phyloP scores from a whole-genome alignment of 169 alveolate species.

The Toxoplasma gondii region DNA sequence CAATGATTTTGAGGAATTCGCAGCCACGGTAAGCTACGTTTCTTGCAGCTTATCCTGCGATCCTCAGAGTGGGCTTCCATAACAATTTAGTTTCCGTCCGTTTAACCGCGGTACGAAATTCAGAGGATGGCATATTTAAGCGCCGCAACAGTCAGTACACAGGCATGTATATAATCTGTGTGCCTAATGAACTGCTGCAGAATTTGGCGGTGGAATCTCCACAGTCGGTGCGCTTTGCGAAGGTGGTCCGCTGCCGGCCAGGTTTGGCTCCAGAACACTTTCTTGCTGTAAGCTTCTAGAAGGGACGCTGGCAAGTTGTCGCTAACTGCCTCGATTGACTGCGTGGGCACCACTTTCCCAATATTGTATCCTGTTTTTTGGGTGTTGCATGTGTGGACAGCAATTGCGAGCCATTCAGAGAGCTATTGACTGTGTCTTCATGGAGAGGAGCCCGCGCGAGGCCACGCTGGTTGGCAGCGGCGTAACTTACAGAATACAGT shows the following conservation, averaged over 20 bases:
- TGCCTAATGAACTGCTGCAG: background rate
- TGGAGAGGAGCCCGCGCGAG: slow-evolving; percentile 15
- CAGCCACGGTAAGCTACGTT: slow-evolving; percentile 74
- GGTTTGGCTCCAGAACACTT: slow-evolving; percentile 63
- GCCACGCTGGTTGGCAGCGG: slow-evolving; percentile 20
- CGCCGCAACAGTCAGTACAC: slow-evolving; percentile 43
- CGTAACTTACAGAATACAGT: slow-evolving; percentile 26
- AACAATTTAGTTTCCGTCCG: background rate
- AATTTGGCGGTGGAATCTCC: slow-evolving; percentile 44
- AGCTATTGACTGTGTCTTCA: slow-evolving; percentile 23
- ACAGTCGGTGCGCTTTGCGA: slow-evolving; percentile 50
- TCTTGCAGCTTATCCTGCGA: background rate
- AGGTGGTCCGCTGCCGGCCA: slow-evolving; percentile 67
- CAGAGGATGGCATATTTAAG: slow-evolving; percentile 3
- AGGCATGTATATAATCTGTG: slow-evolving; percentile 49
- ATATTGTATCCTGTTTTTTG: background rate
- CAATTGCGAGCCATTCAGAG: slow-evolving; percentile 15
- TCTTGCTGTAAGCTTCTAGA: slow-evolving; percentile 49
- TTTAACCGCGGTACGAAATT: background rate
- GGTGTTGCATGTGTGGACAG: background rate
- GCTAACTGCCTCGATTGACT: background rate
- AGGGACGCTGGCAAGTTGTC: background rate
- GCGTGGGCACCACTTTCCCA: background rate
- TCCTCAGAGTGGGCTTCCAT: background rate
- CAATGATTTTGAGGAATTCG: slow-evolving; percentile 85